phyloP scores from a whole-genome alignment of 805 yeast species.

The Saturnispora bothae region DNA sequence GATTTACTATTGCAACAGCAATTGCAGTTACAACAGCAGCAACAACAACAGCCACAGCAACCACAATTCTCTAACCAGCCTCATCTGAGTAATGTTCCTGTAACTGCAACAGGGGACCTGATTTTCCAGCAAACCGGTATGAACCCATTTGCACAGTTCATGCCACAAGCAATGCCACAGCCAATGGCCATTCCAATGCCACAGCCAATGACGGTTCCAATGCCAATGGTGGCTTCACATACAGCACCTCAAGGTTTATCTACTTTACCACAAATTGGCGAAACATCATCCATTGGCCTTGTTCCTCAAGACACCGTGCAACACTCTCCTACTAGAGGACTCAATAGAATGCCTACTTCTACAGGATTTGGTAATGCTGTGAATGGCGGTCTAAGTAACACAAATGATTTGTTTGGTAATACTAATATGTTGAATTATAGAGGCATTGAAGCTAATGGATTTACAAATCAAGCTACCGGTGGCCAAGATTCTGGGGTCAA shows the following conservation, averaged over 20 bases:
- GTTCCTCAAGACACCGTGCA: not conserved
- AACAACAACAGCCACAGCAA: slow-evolving; percentile 1
- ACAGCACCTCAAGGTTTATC: slow-evolving; percentile 5
- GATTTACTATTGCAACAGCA: slow-evolving; percentile 14
- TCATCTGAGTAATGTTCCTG: not conserved
- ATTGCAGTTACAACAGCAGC: slow-evolving; percentile 1
- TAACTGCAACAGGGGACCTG: not conserved
- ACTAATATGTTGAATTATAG: too few relatives aligned
- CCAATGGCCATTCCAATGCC: slow-evolving; percentile 4
- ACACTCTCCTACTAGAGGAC: not conserved
- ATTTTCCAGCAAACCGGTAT: not conserved
- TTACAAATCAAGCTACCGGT: too few relatives aligned
- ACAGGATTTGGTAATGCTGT: not conserved
- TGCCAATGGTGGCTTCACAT: slow-evolving; percentile 1
- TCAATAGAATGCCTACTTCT: too few relatives aligned
- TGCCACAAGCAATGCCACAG: slow-evolving; percentile 1
- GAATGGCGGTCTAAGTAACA: too few relatives aligned
- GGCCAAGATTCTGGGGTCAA: too few relatives aligned
- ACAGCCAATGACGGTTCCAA: slow-evolving; percentile 1
- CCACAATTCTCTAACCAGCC: not conserved
- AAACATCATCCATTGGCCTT: not conserved
- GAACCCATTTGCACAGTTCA: slow-evolving; percentile 1
- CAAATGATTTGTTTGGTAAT: too few relatives aligned
- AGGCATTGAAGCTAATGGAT: too few relatives aligned
- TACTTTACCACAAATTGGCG: slow-evolving; percentile 7